Percentiles rank a stretch among this genome's conserved stretches.
These are phyloP conservation scores for Suhomyces xylopsoci DNA, from an alignment of 805 yeast species.

Conservation along the genomic window DNA sequence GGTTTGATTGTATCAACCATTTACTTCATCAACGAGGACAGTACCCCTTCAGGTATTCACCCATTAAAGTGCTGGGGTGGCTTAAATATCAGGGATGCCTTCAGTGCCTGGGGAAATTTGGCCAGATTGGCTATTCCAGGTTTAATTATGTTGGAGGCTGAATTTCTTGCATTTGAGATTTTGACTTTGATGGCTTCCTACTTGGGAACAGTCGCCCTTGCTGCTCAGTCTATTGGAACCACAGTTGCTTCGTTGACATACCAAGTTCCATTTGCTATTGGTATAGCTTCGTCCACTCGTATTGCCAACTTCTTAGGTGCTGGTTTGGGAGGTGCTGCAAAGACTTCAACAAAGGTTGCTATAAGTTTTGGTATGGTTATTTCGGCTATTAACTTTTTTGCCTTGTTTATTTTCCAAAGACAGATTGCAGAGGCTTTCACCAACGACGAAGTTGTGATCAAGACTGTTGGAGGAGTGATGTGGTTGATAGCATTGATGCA, in stretches of 20 bases:
- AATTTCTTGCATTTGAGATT: constrained; percentile 56
- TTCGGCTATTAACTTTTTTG: constrained; percentile 30
- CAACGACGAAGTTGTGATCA: constrained; percentile 54
- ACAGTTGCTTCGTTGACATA: constrained; percentile 44
- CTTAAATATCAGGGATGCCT: constrained; percentile 35
- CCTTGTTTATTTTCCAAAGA: constrained; percentile 28
- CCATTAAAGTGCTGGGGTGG: constrained; percentile 52
- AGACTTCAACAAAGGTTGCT: constrained; percentile 35
- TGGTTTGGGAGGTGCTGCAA: constrained; percentile 35
- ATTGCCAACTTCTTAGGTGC: constrained; percentile 57
- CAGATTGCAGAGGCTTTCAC: constrained; percentile 51
- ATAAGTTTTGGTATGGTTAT: constrained; percentile 34
- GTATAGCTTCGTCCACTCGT: constrained; percentile 57
- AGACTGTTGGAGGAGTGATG: constrained; percentile 48
- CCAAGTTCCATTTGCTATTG: constrained; percentile 57
- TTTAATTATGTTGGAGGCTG: constrained; percentile 57
- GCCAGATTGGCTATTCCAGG: constrained; percentile 52
- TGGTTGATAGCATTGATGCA: constrained; percentile 69
- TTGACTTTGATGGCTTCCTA: constrained; percentile 54
- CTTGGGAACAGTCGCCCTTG: constrained; percentile 51
- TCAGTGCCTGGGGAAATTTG: constrained; percentile 45
- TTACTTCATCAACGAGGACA: constrained; percentile 32
- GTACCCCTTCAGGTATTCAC: constrained; percentile 47
- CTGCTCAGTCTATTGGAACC: constrained; percentile 50
- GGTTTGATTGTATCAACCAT: constrained; percentile 40